These are phyloP conservation scores for Xylaria sp. DNA, from an alignment of 2,329 filamentous ascomycete species.

Conservation along the genomic window DNA sequence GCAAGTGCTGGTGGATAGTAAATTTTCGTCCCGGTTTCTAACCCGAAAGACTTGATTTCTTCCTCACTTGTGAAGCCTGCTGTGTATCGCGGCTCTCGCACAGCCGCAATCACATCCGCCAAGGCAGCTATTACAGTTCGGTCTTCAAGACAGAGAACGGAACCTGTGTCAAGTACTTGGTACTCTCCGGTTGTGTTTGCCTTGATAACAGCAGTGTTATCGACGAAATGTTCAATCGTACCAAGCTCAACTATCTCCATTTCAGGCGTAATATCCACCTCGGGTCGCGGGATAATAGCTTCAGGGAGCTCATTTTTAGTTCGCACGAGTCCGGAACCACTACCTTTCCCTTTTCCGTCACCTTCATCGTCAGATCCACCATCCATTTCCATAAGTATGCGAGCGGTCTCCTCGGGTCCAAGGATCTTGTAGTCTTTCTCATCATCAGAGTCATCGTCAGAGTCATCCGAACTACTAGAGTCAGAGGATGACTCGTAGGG, in stretches of 20 bases:
- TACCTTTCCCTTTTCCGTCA: constrained; percentile 60
- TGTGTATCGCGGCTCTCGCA: constrained; percentile 86
- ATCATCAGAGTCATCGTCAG: constrained; percentile 64
- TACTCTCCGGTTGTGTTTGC: constrained; percentile 83
- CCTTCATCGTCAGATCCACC: constrained; percentile 82
- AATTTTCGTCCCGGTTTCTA: constrained; percentile 75
- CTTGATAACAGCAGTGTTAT: constrained; percentile 80
- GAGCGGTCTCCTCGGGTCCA: constrained; percentile 82
- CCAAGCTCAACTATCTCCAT: constrained; percentile 84
- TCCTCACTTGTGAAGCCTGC: constrained; percentile 76
- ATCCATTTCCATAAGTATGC: constrained; percentile 85
- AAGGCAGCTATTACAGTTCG: constrained; percentile 82
- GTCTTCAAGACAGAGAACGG: constrained; percentile 81
- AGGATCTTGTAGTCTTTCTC: constrained; percentile 72
- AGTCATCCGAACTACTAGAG: constrained; percentile 68
- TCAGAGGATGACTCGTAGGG: constrained; percentile 76
- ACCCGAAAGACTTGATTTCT: constrained; percentile 72
- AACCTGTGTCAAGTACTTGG: constrained; percentile 84
- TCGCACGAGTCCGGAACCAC: constrained; percentile 65
- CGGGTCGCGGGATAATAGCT: constrained; percentile 75
- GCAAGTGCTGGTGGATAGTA: constrained; percentile 85
- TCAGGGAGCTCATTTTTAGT: constrained; percentile 84
- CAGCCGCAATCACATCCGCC: constrained; percentile 86
- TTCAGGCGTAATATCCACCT: constrained; percentile 78
- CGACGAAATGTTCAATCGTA: constrained; percentile 78